phyloP scores from a whole-genome alignment of 495 filamentous ascomycete species.

The Aspergillus baeticus region DNA sequence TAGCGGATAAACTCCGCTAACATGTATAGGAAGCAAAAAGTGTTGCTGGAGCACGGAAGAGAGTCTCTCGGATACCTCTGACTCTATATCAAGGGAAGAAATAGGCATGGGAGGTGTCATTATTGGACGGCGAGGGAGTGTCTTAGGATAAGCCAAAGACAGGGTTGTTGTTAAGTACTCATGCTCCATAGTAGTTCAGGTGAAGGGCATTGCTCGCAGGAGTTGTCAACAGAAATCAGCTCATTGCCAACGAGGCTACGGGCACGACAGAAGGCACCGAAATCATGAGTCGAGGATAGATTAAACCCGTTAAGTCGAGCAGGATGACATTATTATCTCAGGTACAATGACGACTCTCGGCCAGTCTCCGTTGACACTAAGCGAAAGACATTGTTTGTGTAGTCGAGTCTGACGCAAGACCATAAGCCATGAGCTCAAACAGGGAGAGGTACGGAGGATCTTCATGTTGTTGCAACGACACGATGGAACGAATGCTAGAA shows the following conservation, averaged over 20 bases:
- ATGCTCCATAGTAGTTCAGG: not conserved
- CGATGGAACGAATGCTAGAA: not conserved
- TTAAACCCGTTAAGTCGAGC: not conserved
- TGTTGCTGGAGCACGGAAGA: slow-evolving; percentile 41
- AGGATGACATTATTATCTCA: not conserved
- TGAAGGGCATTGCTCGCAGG: not conserved
- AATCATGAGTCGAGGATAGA: not conserved
- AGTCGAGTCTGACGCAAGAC: not conserved
- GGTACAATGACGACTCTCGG: not conserved
- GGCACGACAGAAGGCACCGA: not conserved
- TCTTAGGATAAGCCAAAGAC: not conserved
- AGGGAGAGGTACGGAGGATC: not conserved
- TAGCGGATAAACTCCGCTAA: slow-evolving; percentile 47
- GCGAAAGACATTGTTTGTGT: not conserved
- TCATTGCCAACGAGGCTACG: not conserved
- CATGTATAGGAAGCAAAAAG: slow-evolving; percentile 37
- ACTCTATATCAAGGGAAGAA: slow-evolving; percentile 16
- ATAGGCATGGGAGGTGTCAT: slow-evolving; percentile 20
- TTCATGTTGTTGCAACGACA: not conserved
- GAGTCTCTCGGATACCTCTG: slow-evolving; percentile 27
- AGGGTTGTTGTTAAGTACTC: not conserved
- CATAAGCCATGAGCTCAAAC: not conserved
- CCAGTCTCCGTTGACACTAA: slow-evolving; percentile 6
- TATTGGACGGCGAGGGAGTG: not conserved
- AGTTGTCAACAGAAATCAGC: not conserved